Evolutionary conservation across 257 asterid genomes (phyloP).

Genomic region (Plantago major): DNA sequence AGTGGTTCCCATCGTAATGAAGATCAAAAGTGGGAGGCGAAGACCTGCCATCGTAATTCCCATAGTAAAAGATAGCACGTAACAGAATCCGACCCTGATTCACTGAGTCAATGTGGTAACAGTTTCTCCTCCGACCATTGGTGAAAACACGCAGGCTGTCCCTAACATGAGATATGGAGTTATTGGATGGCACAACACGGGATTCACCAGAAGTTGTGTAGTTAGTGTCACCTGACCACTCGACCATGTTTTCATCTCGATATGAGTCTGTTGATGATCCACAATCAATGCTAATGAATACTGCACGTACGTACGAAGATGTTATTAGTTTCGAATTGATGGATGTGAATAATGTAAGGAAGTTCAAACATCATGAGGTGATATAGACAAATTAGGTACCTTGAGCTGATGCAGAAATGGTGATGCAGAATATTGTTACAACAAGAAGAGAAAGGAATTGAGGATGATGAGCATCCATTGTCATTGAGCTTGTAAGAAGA

Average conservation of each 20-base stretch:
- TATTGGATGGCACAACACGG: conserved; percentile 6
- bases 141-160: conserved; percentile 52
- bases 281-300: conserved; percentile 33
- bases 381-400: not conserved
- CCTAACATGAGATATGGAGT: conserved; percentile 25
- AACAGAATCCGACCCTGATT: conserved; percentile 33
- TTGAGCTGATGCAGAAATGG: not conserved
- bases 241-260: conserved; percentile 18
- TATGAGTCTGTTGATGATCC: conserved; percentile 20
- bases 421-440: not conserved
- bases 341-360: not conserved
- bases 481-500: too few relatives aligned
- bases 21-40: conserved; percentile 59
- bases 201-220: conserved; percentile 26
- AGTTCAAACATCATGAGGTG: not conserved
- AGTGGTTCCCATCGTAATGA: conserved; percentile 49
- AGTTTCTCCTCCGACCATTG: conserved; percentile 31
- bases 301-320: conserved; percentile 8
- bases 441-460: not conserved
- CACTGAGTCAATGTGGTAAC: conserved; percentile 29
- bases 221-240: conserved; percentile 30
- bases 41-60: conserved; percentile 53
- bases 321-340: not conserved
- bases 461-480: not conserved
- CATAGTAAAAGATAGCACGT: conserved; percentile 62